Evolutionary conservation across 1,139 yeast genomes (phyloP).

Genomic region (Hyphopichia fennica): DNA sequence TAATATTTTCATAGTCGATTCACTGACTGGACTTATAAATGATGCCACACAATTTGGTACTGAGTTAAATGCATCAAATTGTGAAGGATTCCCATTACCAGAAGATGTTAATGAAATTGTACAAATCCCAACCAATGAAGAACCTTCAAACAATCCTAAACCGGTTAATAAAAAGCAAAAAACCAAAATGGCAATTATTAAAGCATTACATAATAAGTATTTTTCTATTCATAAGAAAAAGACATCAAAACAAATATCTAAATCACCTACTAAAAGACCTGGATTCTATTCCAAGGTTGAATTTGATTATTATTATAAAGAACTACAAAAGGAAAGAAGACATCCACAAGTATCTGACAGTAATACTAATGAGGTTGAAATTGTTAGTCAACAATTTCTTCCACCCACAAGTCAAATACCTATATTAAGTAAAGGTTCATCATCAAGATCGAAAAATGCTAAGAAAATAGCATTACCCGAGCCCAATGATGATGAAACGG

Average conservation of each 20-base stretch:
- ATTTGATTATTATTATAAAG: constrained; percentile 21
- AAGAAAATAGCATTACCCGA: neutral
- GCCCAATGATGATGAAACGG: neutral
- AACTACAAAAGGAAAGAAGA: neutral
- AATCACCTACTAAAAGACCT: constrained; percentile 2
- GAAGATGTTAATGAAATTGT: constrained; percentile 59
- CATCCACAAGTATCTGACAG: constrained; percentile 1
- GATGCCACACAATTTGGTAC: constrained; percentile 80
- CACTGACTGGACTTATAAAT: constrained; percentile 62
- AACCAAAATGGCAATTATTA: constrained; percentile 56
- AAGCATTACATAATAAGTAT: constrained; percentile 37
- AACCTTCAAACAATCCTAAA: constrained; percentile 5
- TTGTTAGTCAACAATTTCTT: constrained; percentile 12
- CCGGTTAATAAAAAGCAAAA: constrained; percentile 11
- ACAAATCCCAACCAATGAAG: constrained; percentile 62
- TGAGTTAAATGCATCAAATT: constrained; percentile 64
- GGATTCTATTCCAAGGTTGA: constrained; percentile 37
- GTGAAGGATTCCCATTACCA: constrained; percentile 66
- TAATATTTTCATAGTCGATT: constrained; percentile 59
- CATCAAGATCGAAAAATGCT: constrained; percentile 5
- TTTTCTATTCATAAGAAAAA: constrained; percentile 5
- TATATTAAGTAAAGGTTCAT: neutral
- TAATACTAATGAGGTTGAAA: constrained; percentile 9
- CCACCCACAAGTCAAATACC: neutral
- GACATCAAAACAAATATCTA: neutral